A percentile compares a stretch with the other conserved stretches of the same genome.
Evolutionary conservation across 257 asterid genomes (phyloP).

Genomic region (Verbascum thapsus): DNA sequence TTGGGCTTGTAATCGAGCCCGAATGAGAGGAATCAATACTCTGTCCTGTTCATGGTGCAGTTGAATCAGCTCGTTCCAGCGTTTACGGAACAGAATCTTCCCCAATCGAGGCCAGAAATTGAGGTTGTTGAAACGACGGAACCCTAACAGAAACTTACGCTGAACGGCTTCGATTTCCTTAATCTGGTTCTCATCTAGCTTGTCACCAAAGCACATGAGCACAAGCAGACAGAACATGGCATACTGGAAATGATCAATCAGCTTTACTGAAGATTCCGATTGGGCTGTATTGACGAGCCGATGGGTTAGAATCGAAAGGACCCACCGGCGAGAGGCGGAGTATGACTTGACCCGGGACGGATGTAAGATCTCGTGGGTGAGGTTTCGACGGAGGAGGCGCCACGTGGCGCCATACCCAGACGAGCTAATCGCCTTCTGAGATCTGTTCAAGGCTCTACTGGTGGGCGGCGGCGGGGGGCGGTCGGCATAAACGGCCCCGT

Average conservation of each 20-base stretch:
- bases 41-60: conserved; percentile 47
- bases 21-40: conserved; percentile 50
- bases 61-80: conserved; percentile 48
- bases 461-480: conserved; percentile 37
- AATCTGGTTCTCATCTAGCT: conserved; percentile 47
- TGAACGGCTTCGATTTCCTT: conserved; percentile 46
- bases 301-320: conserved; percentile 31
- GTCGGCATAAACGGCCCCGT: conserved; percentile 51
- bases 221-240: conserved; percentile 63
- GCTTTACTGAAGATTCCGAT: conserved; percentile 31
- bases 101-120: conserved; percentile 53
- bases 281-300: conserved; percentile 28
- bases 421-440: conserved; percentile 30
- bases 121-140: conserved; percentile 40
- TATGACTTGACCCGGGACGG: conserved; percentile 41
- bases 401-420: conserved; percentile 46
- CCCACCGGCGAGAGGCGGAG: conserved; percentile 47
- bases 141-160: conserved; percentile 31
- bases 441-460: conserved; percentile 25
- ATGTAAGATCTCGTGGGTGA: conserved; percentile 48
- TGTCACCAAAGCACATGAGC: conserved; percentile 69
- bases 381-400: conserved; percentile 56
- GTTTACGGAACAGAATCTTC: conserved; percentile 40
- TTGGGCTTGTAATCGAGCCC: conserved; percentile 43
- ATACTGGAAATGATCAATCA: conserved; percentile 57